Percentiles rank a stretch among this genome's conserved stretches.
Conservation (phyloP, 176 grass and related monocot species). For the Chloris gayana region DNA sequence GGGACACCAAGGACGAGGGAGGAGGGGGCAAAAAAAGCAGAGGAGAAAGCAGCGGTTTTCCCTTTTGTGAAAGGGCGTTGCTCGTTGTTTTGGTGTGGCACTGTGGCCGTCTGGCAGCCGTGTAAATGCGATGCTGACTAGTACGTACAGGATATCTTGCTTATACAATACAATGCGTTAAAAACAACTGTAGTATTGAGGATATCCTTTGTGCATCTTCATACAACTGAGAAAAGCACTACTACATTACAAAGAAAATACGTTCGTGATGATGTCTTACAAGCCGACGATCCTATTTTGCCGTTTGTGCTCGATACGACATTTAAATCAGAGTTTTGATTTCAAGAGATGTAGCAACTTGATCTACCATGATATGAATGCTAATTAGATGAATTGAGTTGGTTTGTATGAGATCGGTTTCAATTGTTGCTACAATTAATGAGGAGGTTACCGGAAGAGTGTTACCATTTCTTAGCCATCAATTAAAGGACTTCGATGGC, state of each 20-base stretch:
- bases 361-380: neutral
- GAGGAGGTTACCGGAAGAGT: neutral
- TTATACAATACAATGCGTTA: neutral
- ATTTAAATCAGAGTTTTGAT: neutral
- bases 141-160: neutral
- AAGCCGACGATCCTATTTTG: neutral
- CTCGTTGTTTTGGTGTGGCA: conserved; percentile 10
- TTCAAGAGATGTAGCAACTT: neutral
- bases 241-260: neutral
- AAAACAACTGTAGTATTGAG: neutral
- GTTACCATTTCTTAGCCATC: neutral
- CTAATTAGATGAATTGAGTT: neutral
- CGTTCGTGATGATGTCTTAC: too few species aligned
- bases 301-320: neutral
- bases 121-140: neutral
- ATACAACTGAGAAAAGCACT: neutral
- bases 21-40: neutral
- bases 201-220: neutral
- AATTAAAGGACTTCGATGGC: neutral
- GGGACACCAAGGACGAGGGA: conserved; percentile 8
- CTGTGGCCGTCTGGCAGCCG: neutral
- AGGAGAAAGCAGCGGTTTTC: conserved; percentile 35
- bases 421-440: neutral
- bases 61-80: conserved; percentile 17
- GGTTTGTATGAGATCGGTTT: neutral